Conservation (phyloP, 495 filamentous ascomycete genomes). For the Hypoxylon trugodes region DNA sequence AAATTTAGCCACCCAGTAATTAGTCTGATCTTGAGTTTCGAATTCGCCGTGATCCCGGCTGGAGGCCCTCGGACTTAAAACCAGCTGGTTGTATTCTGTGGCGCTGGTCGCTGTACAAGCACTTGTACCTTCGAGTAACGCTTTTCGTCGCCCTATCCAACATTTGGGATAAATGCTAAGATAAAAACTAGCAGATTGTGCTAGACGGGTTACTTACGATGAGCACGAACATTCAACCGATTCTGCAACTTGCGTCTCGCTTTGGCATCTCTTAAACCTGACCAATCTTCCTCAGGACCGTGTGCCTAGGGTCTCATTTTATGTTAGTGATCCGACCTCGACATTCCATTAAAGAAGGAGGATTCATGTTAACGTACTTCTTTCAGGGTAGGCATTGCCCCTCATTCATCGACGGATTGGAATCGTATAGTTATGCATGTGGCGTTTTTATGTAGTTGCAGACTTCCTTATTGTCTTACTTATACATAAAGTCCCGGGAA, state of each 20-base stretch:
- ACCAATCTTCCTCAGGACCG: constrained; percentile 45
- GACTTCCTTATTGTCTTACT: no score
- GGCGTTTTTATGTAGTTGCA: no score
- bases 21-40: neutral
- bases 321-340: neutral
- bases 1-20: neutral
- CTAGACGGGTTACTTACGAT: constrained; percentile 35
- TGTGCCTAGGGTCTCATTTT: constrained; percentile 22
- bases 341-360: neutral
- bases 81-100: neutral
- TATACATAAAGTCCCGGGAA: neutral
- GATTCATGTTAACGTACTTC: constrained; percentile 18
- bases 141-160: constrained; percentile 26
- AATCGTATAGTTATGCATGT: neutral
- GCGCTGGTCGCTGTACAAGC: neutral
- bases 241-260: constrained; percentile 45
- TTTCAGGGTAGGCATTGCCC: constrained; percentile 13
- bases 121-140: neutral
- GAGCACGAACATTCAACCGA: constrained; percentile 41
- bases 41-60: neutral
- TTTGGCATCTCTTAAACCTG: constrained; percentile 37
- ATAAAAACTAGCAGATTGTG: neutral
- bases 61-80: neutral
- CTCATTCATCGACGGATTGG: neutral
- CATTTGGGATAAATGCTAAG: constrained; percentile 1